phyloP scores from a whole-genome alignment of 441 rosid species.

The Metrosideros polymorpha region DNA sequence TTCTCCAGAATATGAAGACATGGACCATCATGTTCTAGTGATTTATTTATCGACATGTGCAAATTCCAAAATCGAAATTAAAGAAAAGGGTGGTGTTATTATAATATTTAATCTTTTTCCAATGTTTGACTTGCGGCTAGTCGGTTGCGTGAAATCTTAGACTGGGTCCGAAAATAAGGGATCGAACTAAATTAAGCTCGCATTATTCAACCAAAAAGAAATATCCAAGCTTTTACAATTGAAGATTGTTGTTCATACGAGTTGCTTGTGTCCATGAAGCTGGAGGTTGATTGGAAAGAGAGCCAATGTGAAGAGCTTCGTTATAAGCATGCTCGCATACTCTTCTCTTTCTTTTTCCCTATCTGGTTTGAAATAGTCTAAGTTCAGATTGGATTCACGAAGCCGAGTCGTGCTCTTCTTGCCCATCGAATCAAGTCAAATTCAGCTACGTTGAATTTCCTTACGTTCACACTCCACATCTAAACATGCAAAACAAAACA shows the following conservation, averaged over 20 bases:
- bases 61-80: not conserved
- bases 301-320: not conserved
- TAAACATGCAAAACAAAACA: not conserved
- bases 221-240: not conserved
- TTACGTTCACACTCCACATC: not conserved
- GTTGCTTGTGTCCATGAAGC: not conserved
- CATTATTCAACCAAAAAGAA: not conserved
- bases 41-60: not conserved
- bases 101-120: not conserved
- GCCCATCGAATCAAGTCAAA: not conserved
- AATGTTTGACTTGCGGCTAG: not conserved
- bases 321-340: not conserved
- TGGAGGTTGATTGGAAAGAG: not conserved
- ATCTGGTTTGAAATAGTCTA: not conserved
- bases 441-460: not conserved
- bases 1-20: not conserved
- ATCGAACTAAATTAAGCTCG: not conserved
- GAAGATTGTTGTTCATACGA: not conserved
- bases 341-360: not conserved
- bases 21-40: not conserved
- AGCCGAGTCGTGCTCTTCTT: not conserved
- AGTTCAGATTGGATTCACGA: not conserved
- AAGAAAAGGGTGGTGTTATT: not conserved
- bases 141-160: not conserved
- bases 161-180: not conserved